Conservation (phyloP, 768 basidiomycete genomes). For the Hypholoma sublateritium region DNA sequence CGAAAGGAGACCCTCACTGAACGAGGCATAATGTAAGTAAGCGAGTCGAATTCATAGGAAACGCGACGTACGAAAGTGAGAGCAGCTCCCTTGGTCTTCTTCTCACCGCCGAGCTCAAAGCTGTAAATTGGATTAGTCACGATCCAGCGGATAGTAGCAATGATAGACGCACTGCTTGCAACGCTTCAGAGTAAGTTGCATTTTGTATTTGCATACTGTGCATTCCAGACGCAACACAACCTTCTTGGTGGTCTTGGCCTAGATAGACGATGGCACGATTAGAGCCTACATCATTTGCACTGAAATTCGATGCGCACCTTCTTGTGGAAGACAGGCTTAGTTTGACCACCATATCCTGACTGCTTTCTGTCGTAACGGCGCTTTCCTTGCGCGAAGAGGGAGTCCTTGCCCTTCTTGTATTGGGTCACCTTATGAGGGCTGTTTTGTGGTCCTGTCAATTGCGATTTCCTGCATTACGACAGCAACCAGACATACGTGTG, state of each 20-base stretch:
- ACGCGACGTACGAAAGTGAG: conserved; percentile 79
- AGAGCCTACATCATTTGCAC: not conserved
- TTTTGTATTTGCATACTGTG: conserved; percentile 98
- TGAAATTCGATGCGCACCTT: conserved; percentile 62
- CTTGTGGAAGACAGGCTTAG: conserved; percentile 99
- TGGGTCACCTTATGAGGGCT: conserved; percentile 99
- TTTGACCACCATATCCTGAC: conserved; percentile 99
- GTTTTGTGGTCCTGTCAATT: conserved; percentile 14
- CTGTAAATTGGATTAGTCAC: conserved; percentile 35
- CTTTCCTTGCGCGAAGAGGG: conserved; percentile 97
- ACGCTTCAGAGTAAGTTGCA: conserved; percentile 93
- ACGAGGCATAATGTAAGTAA: not conserved
- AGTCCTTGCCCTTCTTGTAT: conserved; percentile 99
- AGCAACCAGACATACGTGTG: conserved; percentile 71
- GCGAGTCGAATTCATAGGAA: not conserved
- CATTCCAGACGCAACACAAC: conserved; percentile 97
- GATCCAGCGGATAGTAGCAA: not conserved
- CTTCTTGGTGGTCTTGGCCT: conserved; percentile 99
- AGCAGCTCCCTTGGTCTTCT: conserved; percentile 98
- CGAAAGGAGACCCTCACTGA: conserved; percentile 23
- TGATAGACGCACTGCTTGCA: conserved; percentile 89
- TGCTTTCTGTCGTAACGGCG: conserved; percentile 99
- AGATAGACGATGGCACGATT: conserved; percentile 6
- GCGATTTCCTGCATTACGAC: conserved; percentile 10
- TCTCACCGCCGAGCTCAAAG: conserved; percentile 99